A percentile compares a stretch with the other conserved stretches of the same genome.
Conservation (phyloP, 1,284 basidiomycete genomes). For the Cutaneotrichosporon mucoides region DNA sequence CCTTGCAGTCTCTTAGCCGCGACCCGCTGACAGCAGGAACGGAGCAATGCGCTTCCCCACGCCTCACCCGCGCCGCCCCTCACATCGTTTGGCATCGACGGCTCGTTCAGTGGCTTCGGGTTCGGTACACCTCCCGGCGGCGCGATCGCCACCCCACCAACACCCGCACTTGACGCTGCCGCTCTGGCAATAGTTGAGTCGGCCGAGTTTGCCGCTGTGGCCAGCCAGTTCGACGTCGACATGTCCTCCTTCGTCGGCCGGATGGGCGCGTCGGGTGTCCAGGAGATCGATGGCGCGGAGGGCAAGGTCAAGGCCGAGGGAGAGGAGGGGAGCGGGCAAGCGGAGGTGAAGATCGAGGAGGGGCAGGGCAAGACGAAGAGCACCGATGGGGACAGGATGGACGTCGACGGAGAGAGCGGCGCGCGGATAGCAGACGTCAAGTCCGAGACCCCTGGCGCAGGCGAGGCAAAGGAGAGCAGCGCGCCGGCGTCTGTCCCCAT, state of each 20-base stretch:
- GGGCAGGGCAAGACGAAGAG: not conserved
- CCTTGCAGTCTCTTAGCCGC: no score
- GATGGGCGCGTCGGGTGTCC: no score
- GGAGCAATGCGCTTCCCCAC: not conserved
- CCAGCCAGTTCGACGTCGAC: not conserved
- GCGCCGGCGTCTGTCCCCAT: no score
- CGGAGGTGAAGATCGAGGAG: not conserved
- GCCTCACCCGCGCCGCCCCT: conserved; percentile 5
- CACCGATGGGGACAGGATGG: not conserved
- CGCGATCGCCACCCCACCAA: not conserved
- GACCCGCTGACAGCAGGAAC: conserved; percentile 4
- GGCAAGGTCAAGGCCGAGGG: no score
- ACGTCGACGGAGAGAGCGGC: not conserved
- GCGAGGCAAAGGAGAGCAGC: no score
- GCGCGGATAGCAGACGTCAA: no score
- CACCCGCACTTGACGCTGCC: not conserved
- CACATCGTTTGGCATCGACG: not conserved
- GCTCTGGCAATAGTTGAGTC: not conserved
- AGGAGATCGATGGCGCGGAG: no score
- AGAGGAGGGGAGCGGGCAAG: not conserved
- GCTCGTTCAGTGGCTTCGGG: not conserved
- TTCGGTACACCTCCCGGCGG: not conserved
- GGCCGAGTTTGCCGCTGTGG: not conserved
- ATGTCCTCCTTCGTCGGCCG: not conserved
- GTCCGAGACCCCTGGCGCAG: no score